These are phyloP conservation scores for Tilletiaria anomala DNA, from an alignment of 1,284 basidiomycete species.

Conservation along the genomic window DNA sequence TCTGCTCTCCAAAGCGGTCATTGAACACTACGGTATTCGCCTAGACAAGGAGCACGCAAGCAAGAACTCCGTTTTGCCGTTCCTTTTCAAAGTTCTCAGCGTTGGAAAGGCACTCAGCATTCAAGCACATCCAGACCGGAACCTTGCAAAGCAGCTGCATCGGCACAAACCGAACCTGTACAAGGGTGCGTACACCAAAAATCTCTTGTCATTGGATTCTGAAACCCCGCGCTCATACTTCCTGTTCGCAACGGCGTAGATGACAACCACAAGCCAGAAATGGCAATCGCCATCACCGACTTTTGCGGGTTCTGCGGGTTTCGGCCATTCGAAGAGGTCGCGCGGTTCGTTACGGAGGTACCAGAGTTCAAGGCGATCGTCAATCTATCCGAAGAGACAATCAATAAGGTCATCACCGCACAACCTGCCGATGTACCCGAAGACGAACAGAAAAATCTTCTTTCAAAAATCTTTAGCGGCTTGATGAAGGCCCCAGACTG, in stretches of 20 bases:
- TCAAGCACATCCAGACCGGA: slow-evolving; percentile 92
- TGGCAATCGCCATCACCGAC: slow-evolving; percentile 84
- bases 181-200: slow-evolving; percentile 53
- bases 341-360: slow-evolving; percentile 52
- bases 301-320: slow-evolving; percentile 89
- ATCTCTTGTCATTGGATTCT: neutral
- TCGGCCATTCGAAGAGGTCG: slow-evolving; percentile 59
- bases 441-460: slow-evolving; percentile 3
- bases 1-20: slow-evolving; percentile 7
- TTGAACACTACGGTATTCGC: neutral
- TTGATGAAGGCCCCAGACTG: slow-evolving; percentile 14
- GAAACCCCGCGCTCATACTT: slow-evolving; percentile 2
- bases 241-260: slow-evolving; percentile 45
- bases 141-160: slow-evolving; percentile 64
- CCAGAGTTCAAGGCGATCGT: slow-evolving; percentile 56
- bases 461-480: slow-evolving; percentile 16
- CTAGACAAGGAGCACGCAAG: neutral
- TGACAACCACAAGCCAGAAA: slow-evolving; percentile 91
- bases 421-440: slow-evolving; percentile 1
- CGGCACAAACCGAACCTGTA: slow-evolving; percentile 65
- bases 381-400: slow-evolving; percentile 2
- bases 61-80: slow-evolving; percentile 13
- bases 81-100: slow-evolving; percentile 47
- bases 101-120: slow-evolving; percentile 91
- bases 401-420: too few relatives aligned